Evolutionary conservation across 2,329 filamentous ascomycete species (phyloP), one percentile per base, ranked within the genome.

Genomic region (Cadophora luteo-olivacea): DNA sequence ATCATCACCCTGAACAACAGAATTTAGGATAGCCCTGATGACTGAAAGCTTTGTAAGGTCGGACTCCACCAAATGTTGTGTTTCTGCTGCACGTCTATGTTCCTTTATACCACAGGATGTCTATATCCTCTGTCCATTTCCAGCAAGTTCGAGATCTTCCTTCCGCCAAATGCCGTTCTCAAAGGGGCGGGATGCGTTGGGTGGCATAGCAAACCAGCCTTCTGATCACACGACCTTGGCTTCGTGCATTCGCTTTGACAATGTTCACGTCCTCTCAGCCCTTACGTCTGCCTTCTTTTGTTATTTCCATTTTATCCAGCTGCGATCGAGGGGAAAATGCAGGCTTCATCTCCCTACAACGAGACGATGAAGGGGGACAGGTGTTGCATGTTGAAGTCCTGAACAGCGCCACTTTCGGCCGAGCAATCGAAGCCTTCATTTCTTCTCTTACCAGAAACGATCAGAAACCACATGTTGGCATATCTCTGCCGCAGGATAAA

Each of bases 41-140:
- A 45, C 57, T 41, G 57, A 60, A 45, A 36, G 16, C 57, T 60
- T 60, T 45, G 33, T 60, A 24, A 60, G 57, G 7, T 38, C 33
- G n/a, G 24, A 38, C 2, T 60, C 33, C 7, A 38, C 19, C 11
- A 60, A 45, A 41, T 45, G 11, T 25, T 60, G 11, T 6, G 57
- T 60, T 61, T 62, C 48, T 62, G 60, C 60, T 62, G 60, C 60
- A 51, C 60, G 38, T 62, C 60, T 33, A 52, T n/a, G 25, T 55
- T 54, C 19, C 19, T 25, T 38, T 64, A 64, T 64, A 38, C 29
- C 33, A 64, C 41, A 55, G 61, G 61, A 55, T 54, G 22, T 38
- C 48, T 51, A 62, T 62, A 62, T 62, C 16, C 22, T 51, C 41
- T 33, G 8, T 33, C 25, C 36, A 32, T 49, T 51, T 62, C 29